These are phyloP conservation scores for Solanum aculeatissimum DNA, from an alignment of 305 asterid genomes.

Conservation along the genomic window DNA sequence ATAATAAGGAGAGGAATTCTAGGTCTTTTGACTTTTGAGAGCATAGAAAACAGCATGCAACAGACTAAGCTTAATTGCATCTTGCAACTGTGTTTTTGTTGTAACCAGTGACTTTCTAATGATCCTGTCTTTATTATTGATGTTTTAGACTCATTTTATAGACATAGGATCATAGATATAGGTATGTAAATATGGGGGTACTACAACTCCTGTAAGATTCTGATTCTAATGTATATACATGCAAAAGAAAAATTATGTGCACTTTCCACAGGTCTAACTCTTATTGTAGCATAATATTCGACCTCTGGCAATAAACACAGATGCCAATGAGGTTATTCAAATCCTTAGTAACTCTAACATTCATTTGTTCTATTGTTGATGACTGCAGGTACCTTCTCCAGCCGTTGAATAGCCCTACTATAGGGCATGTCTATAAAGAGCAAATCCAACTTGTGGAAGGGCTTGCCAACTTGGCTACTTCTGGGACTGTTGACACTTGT, in stretches of 20 bases:
- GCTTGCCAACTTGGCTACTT: not conserved
- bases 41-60: too few relatives aligned
- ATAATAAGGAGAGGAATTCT: too few relatives aligned
- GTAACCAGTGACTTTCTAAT: too few relatives aligned
- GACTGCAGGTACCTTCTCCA: not conserved
- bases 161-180: too few relatives aligned
- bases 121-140: too few relatives aligned
- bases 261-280: not conserved
- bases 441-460: not conserved
- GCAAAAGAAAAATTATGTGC: not conserved
- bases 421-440: not conserved
- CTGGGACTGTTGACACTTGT: not conserved
- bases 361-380: not conserved
- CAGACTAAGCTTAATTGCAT: too few relatives aligned
- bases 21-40: too few relatives aligned
- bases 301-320: not conserved
- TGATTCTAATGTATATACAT: too few relatives aligned
- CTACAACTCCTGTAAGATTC: too few relatives aligned
- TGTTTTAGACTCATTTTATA: too few relatives aligned
- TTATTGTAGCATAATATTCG: not conserved
- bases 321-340: not conserved
- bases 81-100: too few relatives aligned
- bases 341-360: not conserved
- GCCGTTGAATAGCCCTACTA: not conserved
- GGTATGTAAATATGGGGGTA: too few relatives aligned